These are phyloP conservation scores for Hamigera avellanea DNA, from an alignment of 495 filamentous ascomycete genomes.

Conservation along the genomic window DNA sequence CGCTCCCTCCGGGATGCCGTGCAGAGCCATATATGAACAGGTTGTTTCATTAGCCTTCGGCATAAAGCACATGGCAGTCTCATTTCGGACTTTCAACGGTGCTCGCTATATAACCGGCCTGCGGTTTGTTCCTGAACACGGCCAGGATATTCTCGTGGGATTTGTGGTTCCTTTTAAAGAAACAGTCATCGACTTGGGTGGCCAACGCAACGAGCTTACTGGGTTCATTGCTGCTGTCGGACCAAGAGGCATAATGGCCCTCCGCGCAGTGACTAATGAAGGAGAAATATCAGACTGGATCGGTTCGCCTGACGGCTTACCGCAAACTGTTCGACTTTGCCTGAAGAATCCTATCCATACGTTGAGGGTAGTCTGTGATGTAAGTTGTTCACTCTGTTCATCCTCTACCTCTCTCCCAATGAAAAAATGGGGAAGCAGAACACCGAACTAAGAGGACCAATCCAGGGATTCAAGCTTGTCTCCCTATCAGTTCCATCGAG, in stretches of 20 bases:
- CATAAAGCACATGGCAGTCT: conserved; percentile 2
- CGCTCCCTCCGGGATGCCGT: conserved; percentile 2
- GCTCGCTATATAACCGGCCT: conserved; percentile 1
- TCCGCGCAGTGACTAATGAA: conserved; percentile 2
- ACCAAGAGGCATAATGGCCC: conserved; percentile 4
- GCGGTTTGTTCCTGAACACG: not conserved
- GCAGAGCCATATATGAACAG: conserved; percentile 4
- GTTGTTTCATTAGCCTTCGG: not conserved
- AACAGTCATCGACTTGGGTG: not conserved
- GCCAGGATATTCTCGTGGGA: not conserved
- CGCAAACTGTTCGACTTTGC: conserved; percentile 4
- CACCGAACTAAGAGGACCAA: not conserved
- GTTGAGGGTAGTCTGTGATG: conserved; percentile 2
- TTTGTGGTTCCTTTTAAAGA: conserved; percentile 3
- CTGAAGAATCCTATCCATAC: conserved; percentile 5
- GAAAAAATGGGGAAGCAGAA: too few relatives aligned
- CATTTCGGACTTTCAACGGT: conserved; percentile 1
- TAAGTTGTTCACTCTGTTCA: not conserved
- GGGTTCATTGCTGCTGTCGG: conserved; percentile 1
- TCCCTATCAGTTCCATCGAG: conserved; percentile 2
- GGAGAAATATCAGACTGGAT: conserved; percentile 2
- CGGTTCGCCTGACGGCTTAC: conserved; percentile 2
- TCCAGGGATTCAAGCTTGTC: conserved; percentile 5
- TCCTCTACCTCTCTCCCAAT: too few relatives aligned
- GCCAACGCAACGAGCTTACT: not conserved